A percentile compares a stretch with the other conserved stretches of the same genome.
phyloP scores from a whole-genome alignment of 257 asterid genomes.

The Solanum virginianum region DNA sequence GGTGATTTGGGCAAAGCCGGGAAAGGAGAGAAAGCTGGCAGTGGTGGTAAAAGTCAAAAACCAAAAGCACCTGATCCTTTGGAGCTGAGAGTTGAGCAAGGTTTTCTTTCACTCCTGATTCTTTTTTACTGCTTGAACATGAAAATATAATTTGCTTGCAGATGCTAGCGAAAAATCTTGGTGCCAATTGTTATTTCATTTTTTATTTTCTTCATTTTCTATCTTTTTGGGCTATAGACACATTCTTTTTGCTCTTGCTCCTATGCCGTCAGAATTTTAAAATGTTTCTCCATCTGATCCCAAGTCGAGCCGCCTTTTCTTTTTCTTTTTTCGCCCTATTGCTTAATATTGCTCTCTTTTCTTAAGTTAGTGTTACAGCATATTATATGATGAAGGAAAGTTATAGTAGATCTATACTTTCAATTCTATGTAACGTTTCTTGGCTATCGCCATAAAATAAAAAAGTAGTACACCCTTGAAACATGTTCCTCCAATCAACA shows the following conservation, averaged over 20 bases:
- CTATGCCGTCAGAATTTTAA: background rate
- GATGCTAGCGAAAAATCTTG: background rate
- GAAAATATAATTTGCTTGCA: background rate
- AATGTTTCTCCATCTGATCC: background rate
- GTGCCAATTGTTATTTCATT: background rate
- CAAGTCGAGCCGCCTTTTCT: background rate
- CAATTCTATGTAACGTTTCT: background rate
- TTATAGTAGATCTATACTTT: background rate
- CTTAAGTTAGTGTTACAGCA: background rate
- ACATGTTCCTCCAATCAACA: background rate
- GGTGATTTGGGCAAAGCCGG: conserved; percentile 35
- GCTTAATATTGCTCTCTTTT: background rate
- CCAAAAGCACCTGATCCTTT: conserved; percentile 33
- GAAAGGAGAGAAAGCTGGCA: conserved; percentile 46
- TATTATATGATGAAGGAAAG: background rate
- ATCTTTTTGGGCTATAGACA: background rate
- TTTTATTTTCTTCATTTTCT: background rate
- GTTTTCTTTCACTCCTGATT: conserved; percentile 14
- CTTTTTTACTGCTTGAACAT: background rate
- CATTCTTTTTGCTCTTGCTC: background rate
- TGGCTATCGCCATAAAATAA: background rate
- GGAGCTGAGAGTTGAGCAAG: conserved; percentile 50
- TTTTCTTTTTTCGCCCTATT: background rate
- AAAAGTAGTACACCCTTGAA: background rate
- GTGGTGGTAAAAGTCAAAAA: conserved; percentile 33